A percentile compares a stretch with the other conserved stretches of the same genome.
Conservation (phyloP, 495 filamentous ascomycete species). For the Penicillium verhagenii region DNA sequence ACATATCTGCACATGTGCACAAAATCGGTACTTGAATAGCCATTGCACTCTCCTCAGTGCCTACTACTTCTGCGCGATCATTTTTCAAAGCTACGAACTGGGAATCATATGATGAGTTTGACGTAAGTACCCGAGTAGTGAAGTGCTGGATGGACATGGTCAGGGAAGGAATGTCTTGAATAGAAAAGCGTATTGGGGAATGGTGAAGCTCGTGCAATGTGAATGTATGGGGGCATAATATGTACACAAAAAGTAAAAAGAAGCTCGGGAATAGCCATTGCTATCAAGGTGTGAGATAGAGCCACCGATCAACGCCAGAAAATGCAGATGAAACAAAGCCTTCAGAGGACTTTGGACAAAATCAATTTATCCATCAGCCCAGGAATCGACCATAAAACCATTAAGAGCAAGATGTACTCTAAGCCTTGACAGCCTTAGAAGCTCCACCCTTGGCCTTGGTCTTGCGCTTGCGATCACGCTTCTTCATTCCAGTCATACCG, state of each 20-base stretch:
- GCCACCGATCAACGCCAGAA: conserved; percentile 22
- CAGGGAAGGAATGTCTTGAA: neutral
- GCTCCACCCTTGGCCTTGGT: conserved; percentile 64
- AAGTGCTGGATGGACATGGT: neutral
- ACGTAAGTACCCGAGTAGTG: too few species aligned
- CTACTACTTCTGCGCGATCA: too few species aligned
- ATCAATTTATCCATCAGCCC: neutral
- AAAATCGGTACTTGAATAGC: too few species aligned
- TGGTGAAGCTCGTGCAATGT: conserved; percentile 3
- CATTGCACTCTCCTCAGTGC: too few species aligned
- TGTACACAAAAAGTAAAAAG: conserved; percentile 19
- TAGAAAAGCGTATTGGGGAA: neutral
- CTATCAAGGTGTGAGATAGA: conserved; percentile 8
- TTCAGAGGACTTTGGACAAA: neutral
- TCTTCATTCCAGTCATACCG: conserved; percentile 89
- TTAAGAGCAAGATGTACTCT: conserved; percentile 19
- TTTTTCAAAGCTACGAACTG: too few species aligned
- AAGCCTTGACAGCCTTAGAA: conserved; percentile 53
- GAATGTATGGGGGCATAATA: conserved; percentile 19
- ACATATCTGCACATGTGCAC: too few species aligned
- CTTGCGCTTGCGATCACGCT: conserved; percentile 73
- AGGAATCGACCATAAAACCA: neutral
- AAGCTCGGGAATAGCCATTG: conserved; percentile 14
- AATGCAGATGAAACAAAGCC: conserved; percentile 20
- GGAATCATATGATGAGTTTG: too few species aligned